Evolutionary conservation across 257 asterid species (phyloP).

Genomic region (Eucommia ulmoides): DNA sequence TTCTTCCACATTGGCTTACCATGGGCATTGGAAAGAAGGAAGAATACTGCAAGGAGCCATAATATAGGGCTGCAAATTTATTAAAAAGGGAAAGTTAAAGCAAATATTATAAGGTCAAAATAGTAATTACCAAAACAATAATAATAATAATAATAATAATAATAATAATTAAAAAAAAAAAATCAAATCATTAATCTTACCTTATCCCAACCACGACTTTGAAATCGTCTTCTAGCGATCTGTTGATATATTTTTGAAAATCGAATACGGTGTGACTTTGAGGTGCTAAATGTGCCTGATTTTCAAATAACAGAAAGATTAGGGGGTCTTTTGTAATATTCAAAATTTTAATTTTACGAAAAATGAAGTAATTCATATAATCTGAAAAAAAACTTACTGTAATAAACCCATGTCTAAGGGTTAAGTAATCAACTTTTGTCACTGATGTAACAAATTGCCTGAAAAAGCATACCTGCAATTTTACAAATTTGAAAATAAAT

Average conservation of each 20-base stretch:
- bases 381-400: slow-evolving; percentile 1
- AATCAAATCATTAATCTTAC: neutral
- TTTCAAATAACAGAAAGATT: neutral
- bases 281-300: slow-evolving; percentile 18
- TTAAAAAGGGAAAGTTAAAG: neutral
- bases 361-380: neutral
- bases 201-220: slow-evolving; percentile 18
- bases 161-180: neutral
- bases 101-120: neutral
- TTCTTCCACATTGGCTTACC: too few relatives aligned
- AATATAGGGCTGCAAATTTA: slow-evolving; percentile 8
- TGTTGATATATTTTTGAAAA: slow-evolving; percentile 15
- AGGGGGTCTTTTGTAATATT: neutral
- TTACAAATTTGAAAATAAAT: neutral
- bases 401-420: slow-evolving; percentile 21
- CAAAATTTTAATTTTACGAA: too few relatives aligned
- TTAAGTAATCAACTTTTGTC: slow-evolving; percentile 17
- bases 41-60: slow-evolving; percentile 11
- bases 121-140: neutral
- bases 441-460: slow-evolving; percentile 18
- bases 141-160: neutral
- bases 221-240: slow-evolving; percentile 18
- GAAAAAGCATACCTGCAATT: slow-evolving; percentile 15
- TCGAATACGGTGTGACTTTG: slow-evolving; percentile 4
- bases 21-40: slow-evolving; percentile 8